phyloP scores from a whole-genome alignment of 768 basidiomycete species.

The Lactarius deliciosus region DNA sequence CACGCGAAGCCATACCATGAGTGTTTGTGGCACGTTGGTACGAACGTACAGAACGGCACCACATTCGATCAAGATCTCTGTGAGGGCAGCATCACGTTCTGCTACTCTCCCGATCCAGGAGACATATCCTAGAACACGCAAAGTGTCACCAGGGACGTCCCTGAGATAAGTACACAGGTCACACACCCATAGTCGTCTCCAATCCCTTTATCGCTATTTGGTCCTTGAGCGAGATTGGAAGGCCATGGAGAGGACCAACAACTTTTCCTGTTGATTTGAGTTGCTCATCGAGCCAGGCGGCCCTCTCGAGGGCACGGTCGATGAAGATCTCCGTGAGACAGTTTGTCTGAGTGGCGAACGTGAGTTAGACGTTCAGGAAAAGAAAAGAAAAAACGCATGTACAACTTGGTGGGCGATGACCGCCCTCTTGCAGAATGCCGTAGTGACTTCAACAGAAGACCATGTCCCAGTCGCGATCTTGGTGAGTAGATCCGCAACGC shows the following conservation, averaged over 20 bases:
- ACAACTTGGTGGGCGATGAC: constrained; percentile 51
- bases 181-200: constrained; percentile 56
- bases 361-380: neutral
- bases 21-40: constrained; percentile 57
- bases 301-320: constrained; percentile 44
- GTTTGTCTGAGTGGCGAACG: constrained; percentile 39
- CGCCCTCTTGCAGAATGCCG: constrained; percentile 50
- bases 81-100: constrained; percentile 49
- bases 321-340: constrained; percentile 53
- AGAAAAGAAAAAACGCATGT: constrained; percentile 22
- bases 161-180: constrained; percentile 23
- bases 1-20: constrained; percentile 41
- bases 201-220: constrained; percentile 58
- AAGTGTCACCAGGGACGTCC: neutral
- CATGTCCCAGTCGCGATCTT: constrained; percentile 55
- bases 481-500: constrained; percentile 46
- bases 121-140: constrained; percentile 45
- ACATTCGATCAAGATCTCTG: constrained; percentile 50
- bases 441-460: constrained; percentile 54
- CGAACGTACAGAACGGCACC: constrained; percentile 61
- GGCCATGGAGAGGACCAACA: constrained; percentile 48
- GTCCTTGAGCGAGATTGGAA: constrained; percentile 49
- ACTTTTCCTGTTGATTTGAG: constrained; percentile 41
- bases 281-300: constrained; percentile 44
- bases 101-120: constrained; percentile 52